A percentile compares a stretch with the other conserved stretches of the same genome.
These are phyloP conservation scores for Kalanchoe fedtschenkoi DNA, from an alignment of 164 flowering plant species.

Conservation along the genomic window DNA sequence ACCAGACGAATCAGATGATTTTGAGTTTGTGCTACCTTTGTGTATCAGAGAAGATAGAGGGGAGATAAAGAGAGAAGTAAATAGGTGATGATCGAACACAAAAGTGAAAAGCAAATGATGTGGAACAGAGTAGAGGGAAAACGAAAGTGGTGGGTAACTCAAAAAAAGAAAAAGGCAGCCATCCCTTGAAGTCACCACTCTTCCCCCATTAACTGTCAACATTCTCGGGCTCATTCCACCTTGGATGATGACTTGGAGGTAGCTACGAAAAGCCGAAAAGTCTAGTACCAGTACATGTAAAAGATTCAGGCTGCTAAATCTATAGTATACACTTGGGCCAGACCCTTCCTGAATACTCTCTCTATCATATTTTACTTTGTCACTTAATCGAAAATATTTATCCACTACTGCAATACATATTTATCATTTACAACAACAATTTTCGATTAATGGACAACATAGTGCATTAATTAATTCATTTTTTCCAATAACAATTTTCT, in stretches of 20 bases:
- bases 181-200: conserved; percentile 1
- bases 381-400: too few species aligned
- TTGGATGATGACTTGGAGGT: conserved; percentile 5
- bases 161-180: conserved; percentile 3
- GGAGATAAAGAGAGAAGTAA: background rate
- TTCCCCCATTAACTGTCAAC: conserved; percentile 3
- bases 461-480: too few species aligned
- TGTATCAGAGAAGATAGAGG: background rate
- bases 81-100: background rate
- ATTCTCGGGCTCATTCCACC: background rate
- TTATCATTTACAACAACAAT: too few species aligned
- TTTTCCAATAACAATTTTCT: too few species aligned
- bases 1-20: background rate
- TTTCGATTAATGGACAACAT: too few species aligned
- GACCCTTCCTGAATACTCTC: background rate
- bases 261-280: background rate
- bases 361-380: too few species aligned
- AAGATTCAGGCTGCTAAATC: background rate
- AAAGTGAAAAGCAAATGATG: background rate
- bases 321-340: background rate
- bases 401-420: too few species aligned
- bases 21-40: background rate
- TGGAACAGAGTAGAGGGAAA: background rate
- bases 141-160: conserved; percentile 4
- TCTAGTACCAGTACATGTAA: background rate